Base-by-base conservation (phyloP, 805 yeast genomes). In the Ogataea naganishii region DNA sequence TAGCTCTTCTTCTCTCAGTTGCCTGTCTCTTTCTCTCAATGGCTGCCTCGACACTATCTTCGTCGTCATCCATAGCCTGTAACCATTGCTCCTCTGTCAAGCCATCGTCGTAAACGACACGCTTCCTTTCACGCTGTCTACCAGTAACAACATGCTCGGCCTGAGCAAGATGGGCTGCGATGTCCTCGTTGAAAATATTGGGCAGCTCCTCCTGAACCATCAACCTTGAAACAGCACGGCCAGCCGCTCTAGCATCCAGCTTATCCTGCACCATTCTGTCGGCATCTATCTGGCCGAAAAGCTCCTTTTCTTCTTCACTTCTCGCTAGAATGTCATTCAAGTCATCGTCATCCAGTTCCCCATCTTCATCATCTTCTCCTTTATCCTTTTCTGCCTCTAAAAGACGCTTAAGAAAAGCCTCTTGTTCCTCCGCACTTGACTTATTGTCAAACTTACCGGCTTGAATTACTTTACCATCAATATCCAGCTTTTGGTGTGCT, bases 401-500 rank as follows among this genome's bases (percentile, higher is more conserved):
- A 31, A 82, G 60, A 35, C 75, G 67, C 54, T 80, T 74, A 52
- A 82, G 65, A 32, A 76, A 74, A 11, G 80, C 88, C 54, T 82
- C 94, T 53, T 82, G 92, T 51, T 82, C 94, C 55, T 81, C 92
- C 2, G 88, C 74, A 8, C 89, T 81, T 4, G 89, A 80, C 51
- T 82, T 82, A 47, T 82, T 80, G 58, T 82, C 89, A 48, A 82
- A 82, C 50, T 81, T 81, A 72, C 94, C 94, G 7, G 94, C 94
- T 51, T 82, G 94, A 54, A 82, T 82, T 44, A 82, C 94, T 52
- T 82, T 82, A 33, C 92, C 94, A 52, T 82, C 94, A 40, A 82
- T 82, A 47, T 82, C 92, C 46, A 82, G 63, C 51, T 82, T 82
- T 45, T 80, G 84, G 53, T 75, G 81, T 0, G 94, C 94, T 51